These are phyloP conservation scores for Dendrobium nobile DNA, from an alignment of 106 monocot species.

Conservation along the genomic window DNA sequence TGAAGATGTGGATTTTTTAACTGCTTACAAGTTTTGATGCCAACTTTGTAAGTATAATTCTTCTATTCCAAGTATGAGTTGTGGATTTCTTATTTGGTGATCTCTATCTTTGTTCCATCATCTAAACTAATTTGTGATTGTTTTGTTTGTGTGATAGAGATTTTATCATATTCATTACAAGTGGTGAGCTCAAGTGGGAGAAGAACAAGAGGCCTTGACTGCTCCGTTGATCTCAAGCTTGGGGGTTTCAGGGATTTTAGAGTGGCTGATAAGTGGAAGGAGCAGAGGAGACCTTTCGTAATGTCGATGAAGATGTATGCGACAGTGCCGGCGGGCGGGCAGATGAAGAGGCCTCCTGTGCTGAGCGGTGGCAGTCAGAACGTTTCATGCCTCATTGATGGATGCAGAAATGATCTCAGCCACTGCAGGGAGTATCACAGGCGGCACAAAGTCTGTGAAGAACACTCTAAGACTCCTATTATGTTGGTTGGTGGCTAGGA, in stretches of 20 bases:
- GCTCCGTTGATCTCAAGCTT: conserved; percentile 43
- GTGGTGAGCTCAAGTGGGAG: conserved; percentile 10
- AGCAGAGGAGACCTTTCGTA: conserved; percentile 3
- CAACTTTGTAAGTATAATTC: no score
- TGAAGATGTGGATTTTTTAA: no score
- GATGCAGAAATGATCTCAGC: conserved; percentile 47
- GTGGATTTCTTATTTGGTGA: no score
- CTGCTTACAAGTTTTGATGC: no score
- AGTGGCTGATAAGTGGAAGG: conserved; percentile 25
- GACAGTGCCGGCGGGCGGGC: conserved; percentile 7
- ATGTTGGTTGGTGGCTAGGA: conserved; percentile 42
- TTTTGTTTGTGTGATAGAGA: no score
- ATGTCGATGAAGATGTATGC: not conserved
- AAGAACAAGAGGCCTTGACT: conserved; percentile 11
- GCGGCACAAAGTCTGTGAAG: conserved; percentile 52
- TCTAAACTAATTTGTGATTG: no score
- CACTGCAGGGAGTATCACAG: conserved; percentile 45
- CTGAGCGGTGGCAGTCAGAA: conserved; percentile 16
- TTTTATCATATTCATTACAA: no score
- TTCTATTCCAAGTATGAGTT: no score
- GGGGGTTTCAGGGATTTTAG: conserved; percentile 34
- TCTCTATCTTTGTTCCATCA: no score
- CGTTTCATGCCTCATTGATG: conserved; percentile 37
- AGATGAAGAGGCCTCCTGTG: conserved; percentile 23
- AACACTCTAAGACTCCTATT: conserved; percentile 19